Evolutionary conservation across 352 stramenopile genomes (phyloP), one percentile per base, ranked within the genome.

Genomic region (Phytophthora sp.): DNA sequence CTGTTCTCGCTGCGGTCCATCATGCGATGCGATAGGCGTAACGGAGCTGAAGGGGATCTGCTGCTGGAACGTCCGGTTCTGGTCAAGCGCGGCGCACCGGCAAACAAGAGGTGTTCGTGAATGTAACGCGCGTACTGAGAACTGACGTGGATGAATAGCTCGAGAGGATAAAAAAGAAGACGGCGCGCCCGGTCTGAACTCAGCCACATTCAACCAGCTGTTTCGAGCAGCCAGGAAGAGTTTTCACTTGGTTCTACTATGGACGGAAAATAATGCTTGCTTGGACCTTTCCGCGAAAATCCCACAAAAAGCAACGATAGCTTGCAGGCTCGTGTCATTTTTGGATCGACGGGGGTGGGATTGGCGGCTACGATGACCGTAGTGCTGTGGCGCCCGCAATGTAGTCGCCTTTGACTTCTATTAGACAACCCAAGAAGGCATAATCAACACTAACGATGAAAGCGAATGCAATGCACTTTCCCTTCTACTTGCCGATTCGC

Each of bases 1-100:
- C 50, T 54, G 29, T 12, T 61, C 31, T 59, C 52, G 45, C 51
- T 57, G 31, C 36, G 69, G 35, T 69, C 44, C 60, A 74, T 69
- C 58, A 69, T 71, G 41, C 46, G 55, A 65, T 60, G 38, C 54
- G 33, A 24, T 7, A n/a, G 24, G 21, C 36, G 38, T 31, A 58
- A 64, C 45, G 35, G 46, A 58, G 41, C 54, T 62, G 55, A 31
- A 47, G 35, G 58, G 58, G 58, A 66, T 60, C 51, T 59, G 54
- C 52, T 36, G 23, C 20, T 2, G 24, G 56, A 21, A 66, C 58
- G 58, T 66, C 47, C 58, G 58, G 58, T 66, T 65, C 35, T 18
- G 29, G 7, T 46, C 39, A 20, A 46, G 13, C 41, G 3, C n/a
- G n/a, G n/a, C n/a, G n/a, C n/a, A n/a, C n/a, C n/a, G n/a, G n/a